Percentiles rank a stretch among this genome's conserved stretches.
These are phyloP conservation scores for Piromyces finnis DNA, from an alignment of 192 early-diverging fungal species.

Conservation along the genomic window DNA sequence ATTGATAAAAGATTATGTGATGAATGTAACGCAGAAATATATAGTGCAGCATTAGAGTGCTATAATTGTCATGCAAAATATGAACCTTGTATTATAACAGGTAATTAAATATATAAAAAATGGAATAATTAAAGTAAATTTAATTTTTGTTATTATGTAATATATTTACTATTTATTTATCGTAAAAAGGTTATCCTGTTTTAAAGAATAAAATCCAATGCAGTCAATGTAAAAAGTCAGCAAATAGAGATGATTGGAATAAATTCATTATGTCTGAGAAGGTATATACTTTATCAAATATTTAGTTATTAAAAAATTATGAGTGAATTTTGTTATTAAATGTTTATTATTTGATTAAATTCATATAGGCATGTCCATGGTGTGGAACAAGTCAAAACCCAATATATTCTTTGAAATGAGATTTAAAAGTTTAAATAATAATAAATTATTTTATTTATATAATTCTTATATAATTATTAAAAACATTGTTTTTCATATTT, in stretches of 20 bases:
- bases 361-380: slow-evolving; percentile 26
- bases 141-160: too few species aligned
- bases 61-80: slow-evolving; percentile 15
- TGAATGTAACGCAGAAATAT: slow-evolving; percentile 26
- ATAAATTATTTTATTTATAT: too few species aligned
- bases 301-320: too few species aligned
- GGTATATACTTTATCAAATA: too few species aligned
- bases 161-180: too few species aligned
- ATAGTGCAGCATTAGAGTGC: slow-evolving; percentile 27
- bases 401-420: not conserved
- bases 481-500: too few species aligned
- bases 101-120: slow-evolving; percentile 4
- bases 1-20: slow-evolving; percentile 35
- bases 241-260: slow-evolving; percentile 52
- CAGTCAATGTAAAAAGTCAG: slow-evolving; percentile 17
- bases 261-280: slow-evolving; percentile 37
- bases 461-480: too few species aligned
- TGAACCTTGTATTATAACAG: slow-evolving; percentile 41
- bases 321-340: too few species aligned
- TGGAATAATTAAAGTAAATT: too few species aligned
- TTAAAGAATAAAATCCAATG: slow-evolving; percentile 26
- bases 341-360: too few species aligned
- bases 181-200: slow-evolving; percentile 44
- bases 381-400: slow-evolving; percentile 23
- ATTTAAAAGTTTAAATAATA: not conserved